Evolutionary conservation across 495 filamentous ascomycete species (phyloP).

Genomic region (Aspergillus haitiensis): DNA sequence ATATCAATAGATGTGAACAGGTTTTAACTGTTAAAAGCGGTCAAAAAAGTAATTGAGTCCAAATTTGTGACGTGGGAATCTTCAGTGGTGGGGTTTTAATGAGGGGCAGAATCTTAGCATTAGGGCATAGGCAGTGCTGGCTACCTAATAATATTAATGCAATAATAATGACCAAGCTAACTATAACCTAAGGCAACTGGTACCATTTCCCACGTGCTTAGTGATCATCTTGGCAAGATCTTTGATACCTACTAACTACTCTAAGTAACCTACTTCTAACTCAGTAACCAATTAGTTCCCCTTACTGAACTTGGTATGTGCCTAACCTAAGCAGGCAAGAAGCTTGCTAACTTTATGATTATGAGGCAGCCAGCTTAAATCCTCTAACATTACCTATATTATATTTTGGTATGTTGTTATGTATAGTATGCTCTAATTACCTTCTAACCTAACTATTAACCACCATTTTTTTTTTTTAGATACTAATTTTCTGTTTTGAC

Average conservation of each 20-base stretch:
- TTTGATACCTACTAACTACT: too few relatives aligned
- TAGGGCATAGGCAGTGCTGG: constrained; percentile 4
- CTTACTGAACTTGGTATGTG: neutral
- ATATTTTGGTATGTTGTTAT: neutral
- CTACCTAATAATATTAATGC: too few relatives aligned
- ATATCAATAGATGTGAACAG: neutral
- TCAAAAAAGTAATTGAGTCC: neutral
- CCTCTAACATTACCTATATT: neutral
- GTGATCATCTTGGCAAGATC: neutral
- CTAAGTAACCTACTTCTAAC: too few relatives aligned
- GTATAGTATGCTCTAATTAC: too few relatives aligned
- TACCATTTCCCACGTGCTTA: neutral
- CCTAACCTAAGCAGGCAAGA: neutral
- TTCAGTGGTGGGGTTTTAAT: constrained; percentile 7
- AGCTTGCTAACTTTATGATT: neutral
- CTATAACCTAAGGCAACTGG: neutral
- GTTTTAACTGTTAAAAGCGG: neutral
- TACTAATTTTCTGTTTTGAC: too few relatives aligned
- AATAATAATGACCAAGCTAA: neutral
- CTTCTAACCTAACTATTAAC: too few relatives aligned
- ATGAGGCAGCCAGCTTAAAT: neutral
- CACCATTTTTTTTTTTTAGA: too few relatives aligned
- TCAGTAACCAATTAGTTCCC: too few relatives aligned
- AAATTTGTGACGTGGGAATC: constrained; percentile 9
- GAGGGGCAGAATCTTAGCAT: constrained; percentile 15